Base-by-base conservation (phyloP, 805 yeast species). In the Kregervanrija fluxuum region DNA sequence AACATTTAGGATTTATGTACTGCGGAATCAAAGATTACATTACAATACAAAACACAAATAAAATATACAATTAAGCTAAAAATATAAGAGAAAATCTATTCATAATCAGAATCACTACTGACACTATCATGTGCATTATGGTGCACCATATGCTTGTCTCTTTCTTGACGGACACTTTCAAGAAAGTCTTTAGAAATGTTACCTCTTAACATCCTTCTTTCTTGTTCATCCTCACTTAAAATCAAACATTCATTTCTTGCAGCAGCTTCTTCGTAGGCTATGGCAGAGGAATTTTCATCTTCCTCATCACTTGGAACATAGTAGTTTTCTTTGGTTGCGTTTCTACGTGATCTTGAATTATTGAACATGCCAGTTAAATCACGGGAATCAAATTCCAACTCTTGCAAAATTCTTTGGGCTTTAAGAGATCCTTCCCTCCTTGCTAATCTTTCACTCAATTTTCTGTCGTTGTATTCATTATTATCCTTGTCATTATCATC, bases 241-340 rank as follows among this genome's bases (percentile, higher is more conserved):
- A 51, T 51, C 8, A 51, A 15, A 11, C 48, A 38, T 30, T 43
- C 52, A 40, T 49, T 45, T 15, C 48, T 37, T 0, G 47, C 53
- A 31, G 40, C 50, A 33, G 51, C 49, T 2, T 44, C 47, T 14
- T 51, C 52, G 36, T 51, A 51, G 11, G 49, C 52, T 40, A 10
- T 38, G 32, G 32, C 47, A 37, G 31, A 30, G 31, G 12, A 6
- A 16, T 45, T 41, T 50, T 86, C 95, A 40, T 71, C 70, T 28
- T 64, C 53, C 40, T 69, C 66, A n/a, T 59, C 62, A 54, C 88
- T 86, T 31, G 79, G 73, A 16, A 89, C 93, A 63, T 83, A 90
- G 38, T 85, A 79, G 53, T 96, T 80, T 45, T 90, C 96, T 43
- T 66, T 60, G 56, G 53, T 48, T 11, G 53, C 55, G 16, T 31